phyloP scores from a whole-genome alignment of 1,139 yeast genomes.

The Diutina neorugosa region DNA sequence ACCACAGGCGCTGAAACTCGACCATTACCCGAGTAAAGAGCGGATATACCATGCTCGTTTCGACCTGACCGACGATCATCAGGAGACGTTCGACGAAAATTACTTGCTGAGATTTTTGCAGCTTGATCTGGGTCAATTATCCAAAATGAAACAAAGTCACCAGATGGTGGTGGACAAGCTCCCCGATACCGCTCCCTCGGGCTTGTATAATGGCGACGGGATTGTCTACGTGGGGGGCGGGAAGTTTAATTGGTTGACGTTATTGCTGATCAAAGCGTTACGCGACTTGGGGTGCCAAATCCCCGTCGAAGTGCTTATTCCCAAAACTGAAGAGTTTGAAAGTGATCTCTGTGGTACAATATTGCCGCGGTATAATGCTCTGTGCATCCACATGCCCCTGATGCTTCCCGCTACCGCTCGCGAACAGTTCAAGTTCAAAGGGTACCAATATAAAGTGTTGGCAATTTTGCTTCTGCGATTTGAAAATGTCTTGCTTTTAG shows the following conservation, averaged over 20 bases:
- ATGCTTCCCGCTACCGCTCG: slow-evolving; percentile 19
- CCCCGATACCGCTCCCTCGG: slow-evolving; percentile 35
- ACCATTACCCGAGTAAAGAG: slow-evolving; percentile 19
- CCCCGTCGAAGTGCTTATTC: slow-evolving; percentile 72
- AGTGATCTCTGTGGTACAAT: slow-evolving; percentile 49
- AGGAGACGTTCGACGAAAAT: slow-evolving; percentile 25
- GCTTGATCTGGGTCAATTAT: slow-evolving; percentile 33
- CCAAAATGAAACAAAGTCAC: slow-evolving; percentile 41
- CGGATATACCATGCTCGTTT: slow-evolving; percentile 24
- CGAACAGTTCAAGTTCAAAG: slow-evolving; percentile 41
- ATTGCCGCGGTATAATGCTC: slow-evolving; percentile 57
- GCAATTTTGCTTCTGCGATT: slow-evolving; percentile 67
- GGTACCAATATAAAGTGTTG: slow-evolving; percentile 70
- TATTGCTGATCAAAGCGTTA: slow-evolving; percentile 52
- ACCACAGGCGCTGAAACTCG: slow-evolving; percentile 22
- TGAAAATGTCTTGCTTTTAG: slow-evolving; percentile 63
- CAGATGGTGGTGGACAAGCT: slow-evolving; percentile 34
- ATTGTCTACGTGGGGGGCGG: slow-evolving; percentile 81
- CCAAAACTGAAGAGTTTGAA: slow-evolving; percentile 60
- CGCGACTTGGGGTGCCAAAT: slow-evolving; percentile 50
- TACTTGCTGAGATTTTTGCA: slow-evolving; percentile 43
- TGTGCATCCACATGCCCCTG: slow-evolving; percentile 52
- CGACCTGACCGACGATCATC: slow-evolving; percentile 6
- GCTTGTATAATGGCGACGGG: slow-evolving; percentile 54
- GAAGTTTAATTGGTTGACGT: slow-evolving; percentile 58